Evolutionary conservation across 306 rosid genomes (phyloP), one percentile per base, ranked within the genome.

Genomic region (Medicago ruthenica): DNA sequence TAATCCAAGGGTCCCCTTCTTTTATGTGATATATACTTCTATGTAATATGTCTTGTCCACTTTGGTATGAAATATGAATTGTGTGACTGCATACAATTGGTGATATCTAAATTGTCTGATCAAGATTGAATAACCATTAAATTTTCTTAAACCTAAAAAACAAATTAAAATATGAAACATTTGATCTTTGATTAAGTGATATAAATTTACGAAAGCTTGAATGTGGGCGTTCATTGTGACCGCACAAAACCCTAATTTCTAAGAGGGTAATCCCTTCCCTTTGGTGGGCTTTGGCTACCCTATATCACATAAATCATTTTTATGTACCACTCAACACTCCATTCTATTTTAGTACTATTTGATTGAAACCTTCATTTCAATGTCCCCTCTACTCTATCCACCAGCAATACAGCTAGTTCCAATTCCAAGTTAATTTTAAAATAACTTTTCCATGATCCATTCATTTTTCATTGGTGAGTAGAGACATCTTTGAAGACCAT

Each of bases 1-100:
- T 9, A 0, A 59, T 78, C 36, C n/a, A 6, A 54, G 73, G 86
- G 80, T 64, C 86, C 83, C 67, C 76, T 47, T n/a, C 18, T 79
- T 67, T 39, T 67, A 18, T 83, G 40, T 76, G 24, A 67, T 55
- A 10, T 39, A 21, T 22, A 69, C 9, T 34, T 34, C n/a, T n/a
- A 1, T 34, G 37, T 5, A 34, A 34, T 27, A 27, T 34, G 37
- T 34, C 7, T 34, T 34, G 37, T 34, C 37, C 31, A 27, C 31
- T 34, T 34, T 34, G 37, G 7, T 5, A 34, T 34, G 37, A 6
- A 34, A 4, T 34, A 34, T 5, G 37, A 6, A 34, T 6, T 6
- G 37, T 34, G 37, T 34, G 37, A 34, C 0, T 5, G 1, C 37
- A 34, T 34, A 1, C 37, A 34, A 3, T 27, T 27, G 31, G 1